Percentiles rank a stretch among this genome's conserved stretches.
Evolutionary conservation across 371 early-diverging fungal species (phyloP).

Genomic region (Mortierella sp.): DNA sequence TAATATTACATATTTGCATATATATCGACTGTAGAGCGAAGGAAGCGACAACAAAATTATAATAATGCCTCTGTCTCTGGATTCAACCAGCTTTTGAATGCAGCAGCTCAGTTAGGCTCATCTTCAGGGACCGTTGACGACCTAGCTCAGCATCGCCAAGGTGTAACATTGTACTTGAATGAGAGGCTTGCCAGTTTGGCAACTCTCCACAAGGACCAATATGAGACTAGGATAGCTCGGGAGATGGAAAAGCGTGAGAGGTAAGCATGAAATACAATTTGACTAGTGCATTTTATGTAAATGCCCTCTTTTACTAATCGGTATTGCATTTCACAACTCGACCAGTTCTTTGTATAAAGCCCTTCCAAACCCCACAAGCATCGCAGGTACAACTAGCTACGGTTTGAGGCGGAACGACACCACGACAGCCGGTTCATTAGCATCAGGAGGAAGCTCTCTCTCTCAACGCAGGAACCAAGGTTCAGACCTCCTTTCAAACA

Average conservation of each 20-base stretch:
- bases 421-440: background rate
- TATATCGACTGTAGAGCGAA: constrained; percentile 14
- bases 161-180: constrained; percentile 46
- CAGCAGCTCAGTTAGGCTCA: background rate
- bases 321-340: background rate
- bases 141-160: constrained; percentile 52
- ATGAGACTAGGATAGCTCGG: constrained; percentile 49
- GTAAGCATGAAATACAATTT: background rate
- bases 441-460: constrained; percentile 4
- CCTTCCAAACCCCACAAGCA: constrained; percentile 37
- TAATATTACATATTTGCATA: background rate
- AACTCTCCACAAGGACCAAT: constrained; percentile 53
- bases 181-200: constrained; percentile 47
- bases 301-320: background rate
- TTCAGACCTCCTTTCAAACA: background rate
- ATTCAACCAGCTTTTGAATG: constrained; percentile 35
- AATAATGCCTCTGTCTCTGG: constrained; percentile 15
- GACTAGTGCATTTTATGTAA: background rate
- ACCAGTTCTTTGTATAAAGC: constrained; percentile 42
- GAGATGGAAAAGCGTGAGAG: constrained; percentile 56
- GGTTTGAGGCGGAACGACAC: constrained; percentile 10
- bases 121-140: constrained; percentile 30
- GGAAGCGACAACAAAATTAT: constrained; percentile 30
- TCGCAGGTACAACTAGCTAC: constrained; percentile 4
- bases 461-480: constrained; percentile 19